Conservation (phyloP, 306 rosid genomes). For the Medicago arabica region DNA sequence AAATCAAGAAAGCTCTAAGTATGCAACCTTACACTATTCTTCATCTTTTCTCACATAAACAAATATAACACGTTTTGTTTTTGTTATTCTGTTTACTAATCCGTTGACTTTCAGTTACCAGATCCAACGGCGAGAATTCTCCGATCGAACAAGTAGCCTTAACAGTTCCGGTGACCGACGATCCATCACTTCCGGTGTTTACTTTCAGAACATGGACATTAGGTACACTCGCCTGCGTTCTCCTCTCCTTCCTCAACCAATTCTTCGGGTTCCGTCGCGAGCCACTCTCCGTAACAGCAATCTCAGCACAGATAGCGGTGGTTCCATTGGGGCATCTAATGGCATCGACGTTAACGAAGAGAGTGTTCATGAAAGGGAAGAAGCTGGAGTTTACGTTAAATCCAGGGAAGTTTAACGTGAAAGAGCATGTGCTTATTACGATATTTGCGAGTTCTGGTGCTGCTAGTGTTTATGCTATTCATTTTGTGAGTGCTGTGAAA, state of each 20-base stretch:
- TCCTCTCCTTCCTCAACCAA: conserved; percentile 83
- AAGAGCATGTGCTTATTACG: conserved; percentile 87
- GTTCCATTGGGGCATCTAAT: conserved; percentile 76
- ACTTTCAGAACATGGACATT: conserved; percentile 87
- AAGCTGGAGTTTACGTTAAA: conserved; percentile 73
- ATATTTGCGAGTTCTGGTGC: conserved; percentile 91
- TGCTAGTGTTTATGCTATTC: conserved; percentile 79
- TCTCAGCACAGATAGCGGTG: conserved; percentile 91
- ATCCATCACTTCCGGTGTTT: conserved; percentile 61
- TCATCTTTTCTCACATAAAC: too few species aligned
- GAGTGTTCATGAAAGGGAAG: conserved; percentile 61
- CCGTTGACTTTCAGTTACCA: conserved; percentile 13
- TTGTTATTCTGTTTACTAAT: not conserved
- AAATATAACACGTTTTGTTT: not conserved
- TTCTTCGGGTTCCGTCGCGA: conserved; percentile 82
- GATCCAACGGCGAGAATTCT: conserved; percentile 45
- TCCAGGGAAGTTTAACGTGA: conserved; percentile 83
- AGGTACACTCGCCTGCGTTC: conserved; percentile 65
- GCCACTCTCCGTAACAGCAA: conserved; percentile 75
- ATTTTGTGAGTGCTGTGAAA: conserved; percentile 63
- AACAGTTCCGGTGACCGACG: conserved; percentile 73
- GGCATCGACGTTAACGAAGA: conserved; percentile 65
- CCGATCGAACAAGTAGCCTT: conserved; percentile 74
- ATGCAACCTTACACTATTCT: not conserved
- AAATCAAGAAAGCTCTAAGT: conserved; percentile 16